These are phyloP conservation scores for Ambrosia trifida DNA, from an alignment of 129 eudicot species.

Conservation along the genomic window DNA sequence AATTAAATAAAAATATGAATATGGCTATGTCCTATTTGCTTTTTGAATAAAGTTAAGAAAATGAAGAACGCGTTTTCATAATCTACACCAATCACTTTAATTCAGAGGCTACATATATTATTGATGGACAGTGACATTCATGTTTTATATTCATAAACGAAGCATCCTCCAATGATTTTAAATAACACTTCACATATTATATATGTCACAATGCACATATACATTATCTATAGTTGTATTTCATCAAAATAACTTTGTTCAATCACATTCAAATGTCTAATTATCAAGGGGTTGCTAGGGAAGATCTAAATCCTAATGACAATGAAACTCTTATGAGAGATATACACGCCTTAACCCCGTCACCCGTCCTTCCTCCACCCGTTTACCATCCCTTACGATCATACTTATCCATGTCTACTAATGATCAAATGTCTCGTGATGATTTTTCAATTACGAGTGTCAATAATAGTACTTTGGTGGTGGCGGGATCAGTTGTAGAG, in stretches of 20 bases:
- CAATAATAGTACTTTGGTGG: conserved; percentile 41
- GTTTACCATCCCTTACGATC: conserved; percentile 14
- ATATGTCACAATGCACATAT: background rate
- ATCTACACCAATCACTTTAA: conserved; percentile 21
- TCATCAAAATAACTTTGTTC: conserved; percentile 9
- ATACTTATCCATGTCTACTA: conserved; percentile 22
- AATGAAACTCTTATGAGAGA: conserved; percentile 27
- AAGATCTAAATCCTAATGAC: conserved; percentile 23
- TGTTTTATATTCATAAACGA: conserved; percentile 10
- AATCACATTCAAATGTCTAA: conserved; percentile 26
- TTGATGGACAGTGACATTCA: conserved; percentile 26
- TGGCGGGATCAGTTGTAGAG: conserved; percentile 39
- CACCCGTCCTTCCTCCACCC: conserved; percentile 23
- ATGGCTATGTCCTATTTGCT: background rate
- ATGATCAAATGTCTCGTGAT: conserved; percentile 41
- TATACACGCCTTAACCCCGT: conserved; percentile 37
- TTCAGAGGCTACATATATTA: background rate
- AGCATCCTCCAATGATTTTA: conserved; percentile 16
- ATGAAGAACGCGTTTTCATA: conserved; percentile 28
- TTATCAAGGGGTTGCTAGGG: conserved; percentile 21
- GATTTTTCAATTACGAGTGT: conserved; percentile 56
- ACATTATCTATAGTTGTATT: background rate
- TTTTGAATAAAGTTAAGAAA: background rate
- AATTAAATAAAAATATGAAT: background rate
- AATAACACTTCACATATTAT: background rate